These are phyloP conservation scores for Musa acuminata DNA, from an alignment of 176 grass and related monocot species.

Conservation along the genomic window DNA sequence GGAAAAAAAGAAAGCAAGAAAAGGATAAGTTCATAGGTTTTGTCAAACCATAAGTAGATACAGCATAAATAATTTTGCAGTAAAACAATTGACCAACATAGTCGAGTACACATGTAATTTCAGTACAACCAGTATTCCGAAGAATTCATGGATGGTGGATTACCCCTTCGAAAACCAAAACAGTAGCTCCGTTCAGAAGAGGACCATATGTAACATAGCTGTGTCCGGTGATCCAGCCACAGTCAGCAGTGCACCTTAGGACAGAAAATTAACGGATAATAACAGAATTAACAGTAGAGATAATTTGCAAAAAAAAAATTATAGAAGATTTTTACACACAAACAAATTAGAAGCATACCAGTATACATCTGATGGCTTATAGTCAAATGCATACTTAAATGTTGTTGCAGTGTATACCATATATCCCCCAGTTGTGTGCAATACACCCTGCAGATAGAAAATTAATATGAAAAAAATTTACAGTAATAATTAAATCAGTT, in stretches of 20 bases:
- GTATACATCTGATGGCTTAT: slow-evolving; percentile 83
- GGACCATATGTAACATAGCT: slow-evolving; percentile 88
- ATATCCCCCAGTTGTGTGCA: slow-evolving; percentile 95
- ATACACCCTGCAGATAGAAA: slow-evolving; percentile 51
- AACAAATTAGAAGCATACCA: slow-evolving; percentile 36
- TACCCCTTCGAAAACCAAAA: slow-evolving; percentile 95
- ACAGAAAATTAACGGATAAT: slow-evolving; percentile 25
- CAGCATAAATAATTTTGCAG: too few relatives aligned
- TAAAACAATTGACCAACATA: not conserved
- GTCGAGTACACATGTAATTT: not conserved
- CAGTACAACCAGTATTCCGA: not conserved
- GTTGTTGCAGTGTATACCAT: slow-evolving; percentile 89
- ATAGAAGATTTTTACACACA: not conserved
- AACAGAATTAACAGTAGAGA: not conserved
- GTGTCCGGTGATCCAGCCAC: slow-evolving; percentile 95
- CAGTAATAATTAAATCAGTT: slow-evolving; percentile 3
- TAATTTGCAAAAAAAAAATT: not conserved
- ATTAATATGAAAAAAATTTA: slow-evolving; percentile 14
- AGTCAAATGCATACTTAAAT: slow-evolving; percentile 95
- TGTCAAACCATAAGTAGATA: not conserved
- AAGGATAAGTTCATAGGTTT: not conserved
- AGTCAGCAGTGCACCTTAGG: slow-evolving; percentile 92
- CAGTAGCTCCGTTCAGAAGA: slow-evolving; percentile 85
- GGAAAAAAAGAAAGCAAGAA: not conserved
- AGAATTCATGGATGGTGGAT: slow-evolving; percentile 7